Base-by-base conservation (phyloP, 148 eudicot species). In the Linanthus parryae region DNA sequence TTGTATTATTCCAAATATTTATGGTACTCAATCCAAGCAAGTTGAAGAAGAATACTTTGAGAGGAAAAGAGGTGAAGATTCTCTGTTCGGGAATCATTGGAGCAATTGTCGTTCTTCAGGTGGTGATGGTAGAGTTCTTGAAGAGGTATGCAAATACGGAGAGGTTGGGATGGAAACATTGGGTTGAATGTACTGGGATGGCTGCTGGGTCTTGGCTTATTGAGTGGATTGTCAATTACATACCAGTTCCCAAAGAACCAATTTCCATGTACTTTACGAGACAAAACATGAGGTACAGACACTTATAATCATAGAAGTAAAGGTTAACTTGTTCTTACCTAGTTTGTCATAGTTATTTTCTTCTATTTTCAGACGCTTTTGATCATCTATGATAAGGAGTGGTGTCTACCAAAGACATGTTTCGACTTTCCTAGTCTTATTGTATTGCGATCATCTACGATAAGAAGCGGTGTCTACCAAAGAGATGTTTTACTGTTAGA, bases 91-190 rank as follows among this genome's bases (percentile, higher is more conserved):
- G 57, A 15, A 65, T 44, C 9, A 2, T 58, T 15, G 57, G 52
- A 17, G 28, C 27, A 9, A 65, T 54, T 0, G 18, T 52, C 3
- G 45, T 44, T 9, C 40, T 49, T 22, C 70, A 65, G 24, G 63
- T 58, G 30, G 40, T 65, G 45, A 57, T 65, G 58, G 70, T 65
- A 57, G 70, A 65, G 52, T 51, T 42, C 36, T 5, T 65, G 39
- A 50, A 65, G 47, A 65, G 37, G 33, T 65, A 34, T 58, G 64
- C 58, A 0, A 26, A 16, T 48, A 65, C 70, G 27, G 58, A 56
- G 27, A 34, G 64, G 23, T 36, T 65, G 24, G 28, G 44, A 21
- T 49, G 52, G 58, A 26, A 52, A 39, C 53, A 58, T 3, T 65
- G 70, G 70, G 64, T 40, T 7, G 54, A 43, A 0, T 65, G 63